A percentile compares a stretch with the other conserved stretches of the same genome.
Evolutionary conservation across 2,329 filamentous ascomycete species (phyloP).

Genomic region (Fusarium sp.): DNA sequence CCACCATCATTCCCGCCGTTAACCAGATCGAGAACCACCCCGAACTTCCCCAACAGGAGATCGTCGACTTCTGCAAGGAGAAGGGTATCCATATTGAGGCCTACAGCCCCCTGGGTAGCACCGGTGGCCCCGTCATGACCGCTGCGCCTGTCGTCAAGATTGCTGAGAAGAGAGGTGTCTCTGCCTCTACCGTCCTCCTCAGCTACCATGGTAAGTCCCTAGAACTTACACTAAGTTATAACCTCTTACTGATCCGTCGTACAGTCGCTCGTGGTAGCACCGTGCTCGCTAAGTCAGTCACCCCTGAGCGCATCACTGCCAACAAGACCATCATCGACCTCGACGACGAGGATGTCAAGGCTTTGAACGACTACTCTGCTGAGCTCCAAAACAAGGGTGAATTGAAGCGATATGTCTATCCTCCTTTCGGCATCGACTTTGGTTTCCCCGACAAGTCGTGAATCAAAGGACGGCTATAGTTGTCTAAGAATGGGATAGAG

Average conservation of each 20-base stretch:
- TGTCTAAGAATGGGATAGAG: not conserved
- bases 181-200: constrained; percentile 73
- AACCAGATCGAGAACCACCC: constrained; percentile 84
- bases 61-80: constrained; percentile 75
- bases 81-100: constrained; percentile 80
- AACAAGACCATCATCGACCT: constrained; percentile 77
- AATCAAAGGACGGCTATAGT: constrained; percentile 41
- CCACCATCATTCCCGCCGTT: constrained; percentile 71
- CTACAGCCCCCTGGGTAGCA: constrained; percentile 76
- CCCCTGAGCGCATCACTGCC: constrained; percentile 74
- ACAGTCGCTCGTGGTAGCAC: constrained; percentile 76
- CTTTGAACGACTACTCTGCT: constrained; percentile 69
- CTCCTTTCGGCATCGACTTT: constrained; percentile 76
- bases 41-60: constrained; percentile 77
- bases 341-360: constrained; percentile 71
- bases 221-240: not conserved
- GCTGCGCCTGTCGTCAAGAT: constrained; percentile 73
- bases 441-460: constrained; percentile 77
- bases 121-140: constrained; percentile 73
- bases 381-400: constrained; percentile 64
- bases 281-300: constrained; percentile 81
- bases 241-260: constrained; percentile 24
- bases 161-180: constrained; percentile 72
- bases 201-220: constrained; percentile 76
- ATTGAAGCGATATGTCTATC: constrained; percentile 74